phyloP scores from a whole-genome alignment of 352 stramenopile species.

The Phytopythium ostracodes region DNA sequence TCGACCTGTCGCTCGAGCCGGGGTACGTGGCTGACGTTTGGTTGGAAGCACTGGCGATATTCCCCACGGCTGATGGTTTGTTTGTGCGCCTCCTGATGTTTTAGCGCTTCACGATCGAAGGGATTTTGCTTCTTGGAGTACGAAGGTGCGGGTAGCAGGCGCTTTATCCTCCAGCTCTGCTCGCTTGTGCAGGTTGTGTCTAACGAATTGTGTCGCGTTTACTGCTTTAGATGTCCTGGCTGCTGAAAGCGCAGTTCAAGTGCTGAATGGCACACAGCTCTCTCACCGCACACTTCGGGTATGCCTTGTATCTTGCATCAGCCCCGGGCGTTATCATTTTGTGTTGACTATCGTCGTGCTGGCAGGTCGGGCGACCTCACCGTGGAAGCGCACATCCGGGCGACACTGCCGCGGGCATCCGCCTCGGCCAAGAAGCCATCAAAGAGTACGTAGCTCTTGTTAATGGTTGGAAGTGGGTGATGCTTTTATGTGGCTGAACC shows the following conservation, averaged over 20 bases:
- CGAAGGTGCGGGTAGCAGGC: slow-evolving; percentile 26
- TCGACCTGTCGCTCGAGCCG: slow-evolving; percentile 75
- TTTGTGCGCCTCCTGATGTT: background rate
- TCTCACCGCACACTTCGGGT: slow-evolving; percentile 65
- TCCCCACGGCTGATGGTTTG: background rate
- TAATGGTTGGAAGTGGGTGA: too few relatives aligned
- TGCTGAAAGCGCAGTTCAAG: slow-evolving; percentile 71
- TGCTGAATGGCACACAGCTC: slow-evolving; percentile 61
- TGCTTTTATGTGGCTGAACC: slow-evolving; percentile 2
- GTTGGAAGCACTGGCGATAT: too few relatives aligned
- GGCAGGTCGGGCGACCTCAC: slow-evolving; percentile 67
- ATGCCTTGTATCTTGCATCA: too few relatives aligned
- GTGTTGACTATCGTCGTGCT: background rate
- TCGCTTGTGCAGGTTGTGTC: too few relatives aligned
- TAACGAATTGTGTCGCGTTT: background rate
- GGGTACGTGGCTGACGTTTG: too few relatives aligned
- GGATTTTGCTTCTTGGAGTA: slow-evolving; percentile 84
- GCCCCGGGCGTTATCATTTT: background rate
- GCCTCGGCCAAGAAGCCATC: slow-evolving; percentile 72
- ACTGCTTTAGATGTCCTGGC: slow-evolving; percentile 51
- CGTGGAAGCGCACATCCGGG: slow-evolving; percentile 63
- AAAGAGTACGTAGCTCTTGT: slow-evolving; percentile 59
- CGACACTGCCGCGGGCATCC: slow-evolving; percentile 35
- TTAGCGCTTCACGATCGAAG: slow-evolving; percentile 61
- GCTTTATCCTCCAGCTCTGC: too few relatives aligned